Base-by-base conservation (phyloP, 1,284 basidiomycete genomes). In the Microbotryum intermedium region DNA sequence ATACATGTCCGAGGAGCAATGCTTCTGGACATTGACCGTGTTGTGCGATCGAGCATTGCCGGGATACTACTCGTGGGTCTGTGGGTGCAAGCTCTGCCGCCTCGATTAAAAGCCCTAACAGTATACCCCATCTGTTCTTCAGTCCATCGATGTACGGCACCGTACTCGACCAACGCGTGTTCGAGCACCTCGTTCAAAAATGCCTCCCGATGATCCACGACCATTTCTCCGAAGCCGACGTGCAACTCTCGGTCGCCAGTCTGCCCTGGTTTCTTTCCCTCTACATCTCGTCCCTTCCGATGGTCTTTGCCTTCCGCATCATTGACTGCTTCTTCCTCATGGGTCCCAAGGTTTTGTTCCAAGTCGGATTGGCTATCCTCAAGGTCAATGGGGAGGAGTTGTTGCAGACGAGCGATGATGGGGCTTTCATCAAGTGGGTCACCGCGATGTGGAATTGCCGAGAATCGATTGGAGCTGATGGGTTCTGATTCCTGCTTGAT, bases 91-190 rank as follows among this genome's bases (percentile, higher is more conserved):
- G 51, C 29, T 29, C 44, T 48, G 58, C 49, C 20, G 34, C 34
- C 34, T 39, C 13, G 34, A 18, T 39, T 11, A 39, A n/a, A 39
- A 39, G 34, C 18, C 13, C 34, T 57, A 25, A 18, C 50, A 26
- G 30, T 60, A 28, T 45, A 29, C n/a, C 49, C 11, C n/a, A n/a
- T 21, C 10, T 0, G n/a, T n/a, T 18, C 20, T 18, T 10, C 65
- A 92, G 90, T 65, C 90, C 92, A 10, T 95, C 93, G 0, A 98
- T 99, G 95, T 92, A 97, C 69, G 95, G 95, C 13, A 98, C 95
- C 0, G 81, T 98, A 10, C 83, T 99, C 7, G 95, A 99, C 73
- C 95, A 98, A 74, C 84, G 92, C 34, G 95, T 98, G 1, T 99
- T 99, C 68, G 95, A 99, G 74, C 85, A 94, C 13, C 81, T 99